These are phyloP conservation scores for Hypoxylon sp. DNA, from an alignment of 2,329 filamentous ascomycete species.

Conservation along the genomic window DNA sequence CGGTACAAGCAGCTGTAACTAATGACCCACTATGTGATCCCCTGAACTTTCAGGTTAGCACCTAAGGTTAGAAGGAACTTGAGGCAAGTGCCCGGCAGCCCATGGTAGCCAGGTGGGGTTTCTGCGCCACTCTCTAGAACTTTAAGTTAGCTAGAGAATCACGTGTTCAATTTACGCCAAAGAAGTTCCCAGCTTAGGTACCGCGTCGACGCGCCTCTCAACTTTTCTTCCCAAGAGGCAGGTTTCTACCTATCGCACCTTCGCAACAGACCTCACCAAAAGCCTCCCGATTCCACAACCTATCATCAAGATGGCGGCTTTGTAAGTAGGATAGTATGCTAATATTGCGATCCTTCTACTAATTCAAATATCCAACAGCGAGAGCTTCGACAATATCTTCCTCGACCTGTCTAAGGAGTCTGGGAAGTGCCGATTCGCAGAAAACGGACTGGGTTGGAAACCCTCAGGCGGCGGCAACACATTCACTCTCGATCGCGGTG, in stretches of 20 bases:
- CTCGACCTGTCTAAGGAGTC: slow-evolving; percentile 93
- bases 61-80: too few species aligned
- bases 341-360: slow-evolving; percentile 21
- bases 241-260: slow-evolving; percentile 14
- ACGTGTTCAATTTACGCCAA: slow-evolving; percentile 44
- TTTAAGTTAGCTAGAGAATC: slow-evolving; percentile 19
- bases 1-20: not conserved
- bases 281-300: slow-evolving; percentile 6
- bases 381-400: slow-evolving; percentile 98
- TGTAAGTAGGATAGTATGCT: slow-evolving; percentile 42
- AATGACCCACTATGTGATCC: slow-evolving; percentile 1
- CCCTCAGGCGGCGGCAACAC: slow-evolving; percentile 88
- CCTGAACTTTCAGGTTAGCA: slow-evolving; percentile 3
- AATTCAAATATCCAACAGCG: slow-evolving; percentile 61
- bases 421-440: slow-evolving; percentile 94
- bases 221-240: slow-evolving; percentile 31
- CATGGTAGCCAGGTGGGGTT: slow-evolving; percentile 18
- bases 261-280: slow-evolving; percentile 19
- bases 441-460: slow-evolving; percentile 96
- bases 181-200: slow-evolving; percentile 20
- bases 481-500: slow-evolving; percentile 90
- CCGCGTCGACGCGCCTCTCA: slow-evolving; percentile 40
- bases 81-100: too few species aligned
- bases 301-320: slow-evolving; percentile 49
- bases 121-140: not conserved